Evolutionary conservation across 164 flowering plant species (phyloP), one percentile per base, ranked within the genome.

Genomic region (Platanus orientalis): DNA sequence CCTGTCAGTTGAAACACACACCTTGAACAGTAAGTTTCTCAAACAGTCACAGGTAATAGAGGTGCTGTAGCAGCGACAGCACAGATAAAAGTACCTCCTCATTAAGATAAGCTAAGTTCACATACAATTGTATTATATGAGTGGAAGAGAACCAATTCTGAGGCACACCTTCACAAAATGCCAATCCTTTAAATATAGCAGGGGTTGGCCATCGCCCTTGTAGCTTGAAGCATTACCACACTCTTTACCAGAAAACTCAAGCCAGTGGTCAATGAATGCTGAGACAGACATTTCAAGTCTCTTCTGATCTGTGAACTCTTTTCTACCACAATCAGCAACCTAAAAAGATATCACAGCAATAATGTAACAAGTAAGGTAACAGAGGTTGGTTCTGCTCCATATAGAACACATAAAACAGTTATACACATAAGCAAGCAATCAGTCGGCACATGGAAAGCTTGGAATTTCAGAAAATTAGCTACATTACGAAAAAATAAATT

Each of bases 121-220:
- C 39, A 34, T 34, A 34, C 5, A 34, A 34, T 34, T n/a, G n/a
- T n/a, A n/a, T n/a, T n/a, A n/a, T n/a, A 36, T 7, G 42, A 36
- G 42, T 10, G 42, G 10, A 29, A 12, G 52, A 32, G 21, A 51
- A 9, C 19, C n/a, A 21, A 13, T 25, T 27, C 20, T 10, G 21
- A 50, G 1, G 12, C 55, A 23, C 51, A 84, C 97, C 92, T 89
- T 91, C 1, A 84, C 93, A 78, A 94, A 91, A 80, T 94, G 97
- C 97, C 99, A 91, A 65, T 91, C 99, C 75, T 91, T 94, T 79
- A 94, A 72, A 81, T 94, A 94, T 17, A 91, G 74, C 45, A 76
- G 65, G n/a, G 81, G 54, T 48, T 73, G 66, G 20, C 65, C 75
- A 62, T 40, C 64, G 57, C 14, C 36, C 25, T 62, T 57, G 32